A percentile compares a stretch with the other conserved stretches of the same genome.
Conservation (phyloP, 345 rosid genomes). For the Pseudoturritis turrita region DNA sequence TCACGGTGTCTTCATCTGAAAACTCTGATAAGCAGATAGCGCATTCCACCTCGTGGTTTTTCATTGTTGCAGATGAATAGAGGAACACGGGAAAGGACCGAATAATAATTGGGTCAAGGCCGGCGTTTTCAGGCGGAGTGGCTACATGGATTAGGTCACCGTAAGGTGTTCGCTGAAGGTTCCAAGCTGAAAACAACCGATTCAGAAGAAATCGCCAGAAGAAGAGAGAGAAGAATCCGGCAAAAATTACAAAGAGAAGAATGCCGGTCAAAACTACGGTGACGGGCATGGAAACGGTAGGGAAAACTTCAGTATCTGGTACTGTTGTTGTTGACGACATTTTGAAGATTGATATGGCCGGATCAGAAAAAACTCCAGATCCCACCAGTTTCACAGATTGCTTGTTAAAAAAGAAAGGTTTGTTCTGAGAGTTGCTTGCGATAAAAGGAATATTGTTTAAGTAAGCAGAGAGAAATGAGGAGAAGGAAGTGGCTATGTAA, state of each 20-base stretch:
- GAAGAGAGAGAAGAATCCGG: conserved; percentile 55
- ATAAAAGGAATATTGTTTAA: not conserved
- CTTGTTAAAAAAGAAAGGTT: conserved; percentile 15
- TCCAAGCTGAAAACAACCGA: conserved; percentile 40
- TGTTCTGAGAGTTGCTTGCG: conserved; percentile 6
- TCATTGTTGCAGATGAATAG: conserved; percentile 42
- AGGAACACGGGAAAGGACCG: conserved; percentile 52
- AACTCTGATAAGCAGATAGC: conserved; percentile 81
- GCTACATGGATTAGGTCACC: conserved; percentile 22
- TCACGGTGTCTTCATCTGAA: conserved; percentile 53
- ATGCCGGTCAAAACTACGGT: conserved; percentile 43
- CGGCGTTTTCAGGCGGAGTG: conserved; percentile 17
- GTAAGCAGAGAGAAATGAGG: conserved; percentile 6
- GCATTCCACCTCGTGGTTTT: conserved; percentile 59
- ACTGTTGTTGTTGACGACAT: conserved; percentile 22
- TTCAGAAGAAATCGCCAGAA: conserved; percentile 56
- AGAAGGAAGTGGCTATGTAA: conserved; percentile 15
- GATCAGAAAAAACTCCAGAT: not conserved
- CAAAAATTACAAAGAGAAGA: conserved; percentile 50
- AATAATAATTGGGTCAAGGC: conserved; percentile 57
- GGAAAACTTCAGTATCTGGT: not conserved
- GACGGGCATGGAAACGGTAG: conserved; percentile 36
- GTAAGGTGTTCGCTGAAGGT: conserved; percentile 36
- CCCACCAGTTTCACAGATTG: not conserved
- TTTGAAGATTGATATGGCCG: not conserved